These are phyloP conservation scores for Sinapis alba DNA, from an alignment of 441 rosid species.

Conservation along the genomic window DNA sequence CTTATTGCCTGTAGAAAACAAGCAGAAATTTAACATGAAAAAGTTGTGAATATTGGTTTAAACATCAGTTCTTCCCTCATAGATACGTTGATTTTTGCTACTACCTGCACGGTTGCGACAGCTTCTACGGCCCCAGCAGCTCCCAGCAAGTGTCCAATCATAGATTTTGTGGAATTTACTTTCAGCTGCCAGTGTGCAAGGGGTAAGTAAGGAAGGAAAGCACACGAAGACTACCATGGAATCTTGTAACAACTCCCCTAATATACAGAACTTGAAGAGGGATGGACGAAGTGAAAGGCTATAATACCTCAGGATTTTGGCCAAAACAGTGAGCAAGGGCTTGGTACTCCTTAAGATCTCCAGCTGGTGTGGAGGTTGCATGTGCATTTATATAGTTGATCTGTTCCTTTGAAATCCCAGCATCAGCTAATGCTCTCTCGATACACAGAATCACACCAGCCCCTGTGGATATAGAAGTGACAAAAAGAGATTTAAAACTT, in stretches of 20 bases:
- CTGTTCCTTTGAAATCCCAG: constrained; percentile 78
- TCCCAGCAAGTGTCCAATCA: constrained; percentile 96
- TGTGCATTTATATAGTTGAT: constrained; percentile 94
- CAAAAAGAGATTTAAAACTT: not conserved
- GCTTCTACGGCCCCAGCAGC: constrained; percentile 99
- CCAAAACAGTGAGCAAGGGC: constrained; percentile 51
- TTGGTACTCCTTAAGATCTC: constrained; percentile 81
- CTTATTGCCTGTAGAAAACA: constrained; percentile 71
- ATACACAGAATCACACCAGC: constrained; percentile 81
- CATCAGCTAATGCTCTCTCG: constrained; percentile 77
- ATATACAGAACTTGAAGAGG: not conserved
- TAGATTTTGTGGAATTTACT: constrained; percentile 93
- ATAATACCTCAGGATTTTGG: constrained; percentile 39
- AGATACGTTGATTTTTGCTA: not conserved
- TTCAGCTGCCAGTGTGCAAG: constrained; percentile 53
- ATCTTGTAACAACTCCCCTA: constrained; percentile 3
- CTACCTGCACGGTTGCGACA: constrained; percentile 88
- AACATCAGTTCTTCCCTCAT: not conserved
- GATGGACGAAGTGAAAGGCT: constrained; percentile 12
- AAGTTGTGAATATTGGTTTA: not conserved
- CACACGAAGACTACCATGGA: constrained; percentile 7
- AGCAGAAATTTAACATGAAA: constrained; percentile 13
- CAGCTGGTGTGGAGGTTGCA: constrained; percentile 93
- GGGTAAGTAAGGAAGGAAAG: constrained; percentile 32
- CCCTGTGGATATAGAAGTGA: constrained; percentile 45